These are phyloP conservation scores for Didymella keratinophila DNA, from an alignment of 2,329 filamentous ascomycete species.

Conservation along the genomic window DNA sequence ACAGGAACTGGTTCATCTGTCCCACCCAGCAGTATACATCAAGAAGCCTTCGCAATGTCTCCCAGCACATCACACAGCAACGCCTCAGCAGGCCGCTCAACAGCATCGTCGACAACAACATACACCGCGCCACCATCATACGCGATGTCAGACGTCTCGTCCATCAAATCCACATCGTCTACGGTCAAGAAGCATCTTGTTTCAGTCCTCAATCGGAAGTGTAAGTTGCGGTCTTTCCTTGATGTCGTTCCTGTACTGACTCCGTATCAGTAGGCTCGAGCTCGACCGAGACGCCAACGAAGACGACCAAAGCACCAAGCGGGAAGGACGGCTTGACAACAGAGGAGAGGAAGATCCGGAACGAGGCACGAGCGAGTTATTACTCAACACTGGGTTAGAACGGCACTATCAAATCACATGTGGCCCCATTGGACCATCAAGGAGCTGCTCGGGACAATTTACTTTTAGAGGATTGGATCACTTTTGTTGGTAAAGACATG, in stretches of 20 bases:
- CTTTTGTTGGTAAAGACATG: background rate
- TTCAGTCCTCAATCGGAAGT: slow-evolving; percentile 22
- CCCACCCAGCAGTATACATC: background rate
- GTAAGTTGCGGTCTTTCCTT: slow-evolving; percentile 11
- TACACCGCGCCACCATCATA: slow-evolving; percentile 23
- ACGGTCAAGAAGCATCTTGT: slow-evolving; percentile 28
- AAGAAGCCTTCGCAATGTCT: slow-evolving; percentile 9
- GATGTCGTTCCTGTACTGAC: background rate
- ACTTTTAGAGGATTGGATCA: background rate
- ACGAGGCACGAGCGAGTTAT: slow-evolving; percentile 25
- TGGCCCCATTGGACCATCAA: background rate
- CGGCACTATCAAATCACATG: background rate
- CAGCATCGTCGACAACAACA: slow-evolving; percentile 4
- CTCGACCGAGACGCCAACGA: background rate
- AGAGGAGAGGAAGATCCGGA: slow-evolving; percentile 16
- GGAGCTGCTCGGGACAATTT: background rate
- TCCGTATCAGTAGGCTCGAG: slow-evolving; percentile 1
- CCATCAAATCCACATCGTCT: slow-evolving; percentile 19
- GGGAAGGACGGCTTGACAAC: slow-evolving; percentile 10
- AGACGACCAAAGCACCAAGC: slow-evolving; percentile 5
- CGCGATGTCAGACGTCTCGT: slow-evolving; percentile 19
- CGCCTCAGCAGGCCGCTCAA: background rate
- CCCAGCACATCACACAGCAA: slow-evolving; percentile 7
- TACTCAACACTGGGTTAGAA: slow-evolving; percentile 15
- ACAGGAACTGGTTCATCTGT: background rate